phyloP scores from a whole-genome alignment of 768 basidiomycete genomes.

The Leccinum imitatum region DNA sequence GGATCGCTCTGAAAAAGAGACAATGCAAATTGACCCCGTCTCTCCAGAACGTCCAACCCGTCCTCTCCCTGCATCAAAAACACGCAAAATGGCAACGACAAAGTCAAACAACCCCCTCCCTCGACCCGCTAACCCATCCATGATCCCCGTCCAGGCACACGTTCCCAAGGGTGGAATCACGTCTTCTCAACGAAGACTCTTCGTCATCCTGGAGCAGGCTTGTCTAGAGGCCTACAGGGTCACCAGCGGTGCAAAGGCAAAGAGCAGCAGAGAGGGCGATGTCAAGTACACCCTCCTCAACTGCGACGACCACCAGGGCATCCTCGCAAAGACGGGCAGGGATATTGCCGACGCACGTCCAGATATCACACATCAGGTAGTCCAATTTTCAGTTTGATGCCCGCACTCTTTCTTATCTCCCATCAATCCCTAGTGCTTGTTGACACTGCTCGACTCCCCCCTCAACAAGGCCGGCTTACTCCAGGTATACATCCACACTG shows the following conservation, averaged over 20 bases:
- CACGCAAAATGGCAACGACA: conserved; percentile 47
- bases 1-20: conserved; percentile 36
- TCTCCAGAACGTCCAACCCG: conserved; percentile 55
- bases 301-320: conserved; percentile 99
- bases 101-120: conserved; percentile 44
- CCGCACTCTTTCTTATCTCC: not conserved
- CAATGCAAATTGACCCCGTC: conserved; percentile 31
- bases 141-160: conserved; percentile 81
- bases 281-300: conserved; percentile 96
- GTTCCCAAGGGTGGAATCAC: conserved; percentile 59
- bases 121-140: conserved; percentile 63
- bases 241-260: conserved; percentile 55
- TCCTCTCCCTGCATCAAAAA: conserved; percentile 56
- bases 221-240: conserved; percentile 95
- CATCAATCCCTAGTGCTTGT: conserved; percentile 70
- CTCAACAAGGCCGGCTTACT: conserved; percentile 95
- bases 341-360: conserved; percentile 99
- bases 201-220: conserved; percentile 90
- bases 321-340: conserved; percentile 93
- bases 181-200: conserved; percentile 65
- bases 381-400: conserved; percentile 18
- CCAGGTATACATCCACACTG: conserved; percentile 98
- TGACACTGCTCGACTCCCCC: conserved; percentile 96
- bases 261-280: conserved; percentile 59
- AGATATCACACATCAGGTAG: conserved; percentile 97